These are phyloP conservation scores for Boletus pseudo-olivaceus DNA, from an alignment of 768 basidiomycete species.

Conservation along the genomic window DNA sequence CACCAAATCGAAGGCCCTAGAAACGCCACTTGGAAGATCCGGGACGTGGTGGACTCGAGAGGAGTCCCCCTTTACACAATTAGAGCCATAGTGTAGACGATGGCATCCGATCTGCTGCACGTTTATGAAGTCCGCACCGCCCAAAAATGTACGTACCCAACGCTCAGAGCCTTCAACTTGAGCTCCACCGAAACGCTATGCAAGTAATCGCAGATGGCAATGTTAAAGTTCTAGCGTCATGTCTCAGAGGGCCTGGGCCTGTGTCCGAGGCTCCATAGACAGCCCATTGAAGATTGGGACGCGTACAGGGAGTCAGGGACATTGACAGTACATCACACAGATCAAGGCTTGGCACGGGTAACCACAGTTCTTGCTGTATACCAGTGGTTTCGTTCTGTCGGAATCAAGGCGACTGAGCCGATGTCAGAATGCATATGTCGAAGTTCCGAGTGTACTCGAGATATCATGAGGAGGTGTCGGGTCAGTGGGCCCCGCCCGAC, in stretches of 20 bases:
- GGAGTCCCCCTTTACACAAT: not conserved
- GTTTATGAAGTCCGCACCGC: not conserved
- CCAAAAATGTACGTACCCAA: not conserved
- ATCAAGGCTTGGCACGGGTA: not conserved
- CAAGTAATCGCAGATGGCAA: not conserved
- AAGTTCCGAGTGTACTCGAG: not conserved
- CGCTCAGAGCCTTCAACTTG: not conserved
- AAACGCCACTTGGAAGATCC: not conserved
- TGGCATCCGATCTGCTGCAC: not conserved
- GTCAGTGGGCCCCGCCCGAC: no score
- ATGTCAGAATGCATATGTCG: not conserved
- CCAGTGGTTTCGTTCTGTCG: not conserved
- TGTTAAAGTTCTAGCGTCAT: not conserved
- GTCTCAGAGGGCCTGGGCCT: not conserved
- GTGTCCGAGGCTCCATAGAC: not conserved
- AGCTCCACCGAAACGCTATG: not conserved
- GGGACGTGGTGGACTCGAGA: not conserved
- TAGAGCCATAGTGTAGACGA: not conserved
- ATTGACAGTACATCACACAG: not conserved
- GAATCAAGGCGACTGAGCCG: no score
- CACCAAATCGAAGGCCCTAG: not conserved
- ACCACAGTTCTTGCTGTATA: not conserved
- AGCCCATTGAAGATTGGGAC: not conserved
- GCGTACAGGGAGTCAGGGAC: not conserved
- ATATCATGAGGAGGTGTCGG: not conserved